A percentile compares a stretch with the other conserved stretches of the same genome.
Conservation (phyloP, 2,329 filamentous ascomycete species). For the Colletotrichum orbiculare region DNA sequence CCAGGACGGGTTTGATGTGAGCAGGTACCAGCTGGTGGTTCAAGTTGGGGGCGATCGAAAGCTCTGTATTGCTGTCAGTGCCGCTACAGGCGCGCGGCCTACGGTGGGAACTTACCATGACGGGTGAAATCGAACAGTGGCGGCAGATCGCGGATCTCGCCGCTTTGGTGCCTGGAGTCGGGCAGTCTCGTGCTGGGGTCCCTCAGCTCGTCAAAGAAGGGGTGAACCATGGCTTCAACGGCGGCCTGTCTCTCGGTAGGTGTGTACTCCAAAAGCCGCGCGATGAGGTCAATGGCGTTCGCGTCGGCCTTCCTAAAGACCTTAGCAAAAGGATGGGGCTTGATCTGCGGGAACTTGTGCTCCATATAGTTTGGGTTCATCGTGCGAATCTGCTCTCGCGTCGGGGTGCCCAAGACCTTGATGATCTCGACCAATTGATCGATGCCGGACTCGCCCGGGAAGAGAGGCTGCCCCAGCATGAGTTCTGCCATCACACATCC, state of each 20-base stretch:
- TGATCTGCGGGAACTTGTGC: slow-evolving; percentile 99
- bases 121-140: slow-evolving; percentile 91
- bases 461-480: slow-evolving; percentile 97
- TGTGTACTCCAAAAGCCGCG: slow-evolving; percentile 93
- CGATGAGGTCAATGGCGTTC: slow-evolving; percentile 95
- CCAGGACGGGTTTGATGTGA: slow-evolving; percentile 81
- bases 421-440: slow-evolving; percentile 99
- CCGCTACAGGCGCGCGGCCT: neutral
- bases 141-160: slow-evolving; percentile 83
- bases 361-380: slow-evolving; percentile 99
- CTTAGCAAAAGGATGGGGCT: slow-evolving; percentile 99
- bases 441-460: slow-evolving; percentile 98
- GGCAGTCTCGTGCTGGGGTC: slow-evolving; percentile 92
- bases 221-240: slow-evolving; percentile 96
- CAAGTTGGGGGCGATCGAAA: slow-evolving; percentile 91
- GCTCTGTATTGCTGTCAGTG: slow-evolving; percentile 67
- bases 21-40: slow-evolving; percentile 89
- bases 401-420: slow-evolving; percentile 97
- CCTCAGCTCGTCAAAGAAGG: slow-evolving; percentile 97
- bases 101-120: slow-evolving; percentile 75
- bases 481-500: slow-evolving; percentile 99
- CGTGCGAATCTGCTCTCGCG: slow-evolving; percentile 96
- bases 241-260: slow-evolving; percentile 94
- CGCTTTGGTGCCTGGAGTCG: slow-evolving; percentile 90
- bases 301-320: slow-evolving; percentile 97